Conservation (phyloP, 192 early-diverging fungal genomes). For the Coemansia furcata region DNA sequence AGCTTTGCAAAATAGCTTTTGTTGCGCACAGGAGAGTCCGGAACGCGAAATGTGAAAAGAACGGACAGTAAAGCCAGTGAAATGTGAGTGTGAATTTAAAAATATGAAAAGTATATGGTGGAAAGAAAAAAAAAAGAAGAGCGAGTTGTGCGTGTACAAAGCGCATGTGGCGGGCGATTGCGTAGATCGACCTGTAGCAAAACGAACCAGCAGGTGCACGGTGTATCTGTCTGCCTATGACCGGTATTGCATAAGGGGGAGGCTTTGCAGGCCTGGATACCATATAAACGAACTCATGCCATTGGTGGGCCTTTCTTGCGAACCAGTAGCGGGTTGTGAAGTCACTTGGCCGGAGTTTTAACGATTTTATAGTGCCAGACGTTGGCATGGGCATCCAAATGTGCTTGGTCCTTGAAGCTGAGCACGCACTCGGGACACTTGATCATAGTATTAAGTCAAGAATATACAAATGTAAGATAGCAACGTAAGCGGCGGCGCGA, state of each 20-base stretch:
- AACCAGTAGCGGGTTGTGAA: not conserved
- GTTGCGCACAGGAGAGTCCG: not conserved
- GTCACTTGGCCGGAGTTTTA: not conserved
- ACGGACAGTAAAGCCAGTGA: not conserved
- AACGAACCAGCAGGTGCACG: too few relatives aligned
- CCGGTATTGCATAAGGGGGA: not conserved
- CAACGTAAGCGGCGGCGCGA: not conserved
- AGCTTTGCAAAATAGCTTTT: not conserved
- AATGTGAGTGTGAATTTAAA: not conserved
- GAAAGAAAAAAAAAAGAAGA: not conserved
- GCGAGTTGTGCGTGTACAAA: not conserved
- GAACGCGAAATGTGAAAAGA: not conserved
- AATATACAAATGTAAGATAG: not conserved
- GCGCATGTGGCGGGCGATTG: not conserved
- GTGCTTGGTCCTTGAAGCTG: conserved; percentile 23
- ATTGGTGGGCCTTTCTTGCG: not conserved
- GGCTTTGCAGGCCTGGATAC: not conserved
- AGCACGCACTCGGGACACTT: conserved; percentile 49
- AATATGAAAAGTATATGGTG: not conserved
- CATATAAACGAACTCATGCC: not conserved
- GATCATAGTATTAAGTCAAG: not conserved
- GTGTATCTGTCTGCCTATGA: not conserved
- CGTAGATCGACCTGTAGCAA: too few relatives aligned
- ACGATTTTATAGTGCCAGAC: conserved; percentile 47
- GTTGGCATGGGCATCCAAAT: conserved; percentile 32